Evolutionary conservation across 257 asterid genomes (phyloP).

Genomic region (Leonotis leonurus): DNA sequence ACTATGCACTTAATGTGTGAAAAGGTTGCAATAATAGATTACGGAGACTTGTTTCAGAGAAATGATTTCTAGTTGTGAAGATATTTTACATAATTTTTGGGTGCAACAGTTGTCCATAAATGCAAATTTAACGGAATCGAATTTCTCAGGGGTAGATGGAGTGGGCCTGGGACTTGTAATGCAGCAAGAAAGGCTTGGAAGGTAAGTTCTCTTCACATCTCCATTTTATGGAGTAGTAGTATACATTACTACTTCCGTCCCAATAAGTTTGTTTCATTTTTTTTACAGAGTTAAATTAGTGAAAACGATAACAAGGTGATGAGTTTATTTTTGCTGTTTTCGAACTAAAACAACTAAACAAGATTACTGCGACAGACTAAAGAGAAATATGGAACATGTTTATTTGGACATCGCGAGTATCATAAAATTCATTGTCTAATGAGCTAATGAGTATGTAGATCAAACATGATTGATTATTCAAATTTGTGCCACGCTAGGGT

Average conservation of each 20-base stretch:
- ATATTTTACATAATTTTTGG: not conserved
- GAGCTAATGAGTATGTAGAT: not conserved
- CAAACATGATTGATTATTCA: not conserved
- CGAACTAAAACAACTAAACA: no score
- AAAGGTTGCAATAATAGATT: not conserved
- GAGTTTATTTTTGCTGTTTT: no score
- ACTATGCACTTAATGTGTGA: not conserved
- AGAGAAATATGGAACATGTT: no score
- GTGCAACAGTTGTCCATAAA: not conserved
- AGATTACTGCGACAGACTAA: no score
- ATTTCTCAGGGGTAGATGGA: conserved; percentile 53
- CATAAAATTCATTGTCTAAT: not conserved
- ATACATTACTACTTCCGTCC: no score
- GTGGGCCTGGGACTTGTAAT: conserved; percentile 60
- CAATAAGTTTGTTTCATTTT: no score
- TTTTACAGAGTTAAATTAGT: no score
- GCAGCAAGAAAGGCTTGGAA: conserved; percentile 52
- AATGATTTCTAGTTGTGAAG: not conserved
- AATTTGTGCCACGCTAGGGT: conserved; percentile 31
- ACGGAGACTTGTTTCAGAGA: not conserved
- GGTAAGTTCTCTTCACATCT: conserved; percentile 38
- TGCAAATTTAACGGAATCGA: not conserved
- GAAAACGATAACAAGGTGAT: no score
- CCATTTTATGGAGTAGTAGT: not conserved
- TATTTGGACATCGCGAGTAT: no score